Evolutionary conservation across 305 asterid genomes (phyloP), one percentile per base, ranked within the genome.

Genomic region (Fraxinus nigra): DNA sequence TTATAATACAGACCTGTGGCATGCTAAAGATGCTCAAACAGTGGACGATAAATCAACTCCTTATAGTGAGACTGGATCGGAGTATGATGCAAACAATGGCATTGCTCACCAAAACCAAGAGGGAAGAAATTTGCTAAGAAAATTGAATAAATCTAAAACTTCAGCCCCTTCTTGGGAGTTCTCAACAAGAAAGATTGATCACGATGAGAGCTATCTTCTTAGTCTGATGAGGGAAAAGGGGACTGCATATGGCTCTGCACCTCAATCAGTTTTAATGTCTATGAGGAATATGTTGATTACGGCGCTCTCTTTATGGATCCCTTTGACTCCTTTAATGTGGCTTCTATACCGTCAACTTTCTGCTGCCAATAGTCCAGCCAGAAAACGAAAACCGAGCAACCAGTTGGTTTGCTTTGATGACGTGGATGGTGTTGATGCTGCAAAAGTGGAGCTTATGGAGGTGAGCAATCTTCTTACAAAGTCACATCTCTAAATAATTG

Each of bases 361-460:
- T 87, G 89, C 98, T 79, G 95, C 96, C 82, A 93, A 91, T 85
- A 90, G 96, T 84, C 95, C 97, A 2, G 97, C 98, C 72, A 91
- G 74, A 89, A 92, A 90, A 84, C 87, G 94, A 83, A 86, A 77
- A 67, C 88, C 95, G 48, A 91, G 89, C 85, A 91, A 86, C 84
- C 94, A 90, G 85, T 83, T 89, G 88, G 90, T 92, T 78, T 83
- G 88, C 82, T 96, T 96, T 84, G 96, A 91, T 81, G 98, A 96
- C 81, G 99, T 96, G 73, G 98, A 90, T 80, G 98, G 99, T 76
- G 98, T 96, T 76, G 99, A 96, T 87, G 67, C 90, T 79, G 99
- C 99, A 7, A 96, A 96, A 86, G 92, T 88, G 83, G 98, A 96
- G 87, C 97, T 96, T 80, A 90, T 96, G 97, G 99, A 96, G 97